Base-by-base conservation (phyloP, 306 rosid genomes). In the Trifolium fragiferum region DNA sequence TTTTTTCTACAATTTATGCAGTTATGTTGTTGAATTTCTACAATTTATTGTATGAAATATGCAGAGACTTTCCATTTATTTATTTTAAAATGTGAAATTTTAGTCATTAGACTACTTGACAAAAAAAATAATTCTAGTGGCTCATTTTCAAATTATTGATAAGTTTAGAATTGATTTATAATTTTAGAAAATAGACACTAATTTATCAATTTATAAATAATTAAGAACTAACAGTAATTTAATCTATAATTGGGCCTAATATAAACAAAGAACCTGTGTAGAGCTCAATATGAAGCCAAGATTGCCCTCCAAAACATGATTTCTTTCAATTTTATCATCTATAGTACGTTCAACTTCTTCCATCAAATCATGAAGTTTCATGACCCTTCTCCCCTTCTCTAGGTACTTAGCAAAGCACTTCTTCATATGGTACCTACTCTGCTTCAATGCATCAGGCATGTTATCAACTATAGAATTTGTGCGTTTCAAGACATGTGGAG, bases 391-490 rank as follows among this genome's bases (percentile, higher is more conserved):
- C 6, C 98, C 98, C 61, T 90, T 81, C 41, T 84, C 97, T 12
- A 88, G 47, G 86, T 79, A 89, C 89, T 86, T 93, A 5, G 89
- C 89, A 73, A 90, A 93, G 81, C 97, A 90, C 82, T 65, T 88
- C 82, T 88, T 90, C 97, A 93, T 91, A 67, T 88, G 87, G 83
- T 84, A 82, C 75, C 89, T 59, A 75, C 92, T 91, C 71, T 89
- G 92, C 81, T 81, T 80, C 81, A 86, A 76, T 18, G 97, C 98
- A n/a, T 93, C 96, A 0, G 93, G 92, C 90, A 91, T 82, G 76
- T 78, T 85, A 7, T 93, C 91, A 4, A 76, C 86, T 23, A 86
- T 75, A 19, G 89, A 86, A 5, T 89, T 81, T 0, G 93, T 85
- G 33, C 88, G 82, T 50, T 65, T 90, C 11, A 74, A 8, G 7